These are phyloP conservation scores for Ophiostoma sp. DNA, from an alignment of 2,329 filamentous ascomycete genomes.

Conservation along the genomic window DNA sequence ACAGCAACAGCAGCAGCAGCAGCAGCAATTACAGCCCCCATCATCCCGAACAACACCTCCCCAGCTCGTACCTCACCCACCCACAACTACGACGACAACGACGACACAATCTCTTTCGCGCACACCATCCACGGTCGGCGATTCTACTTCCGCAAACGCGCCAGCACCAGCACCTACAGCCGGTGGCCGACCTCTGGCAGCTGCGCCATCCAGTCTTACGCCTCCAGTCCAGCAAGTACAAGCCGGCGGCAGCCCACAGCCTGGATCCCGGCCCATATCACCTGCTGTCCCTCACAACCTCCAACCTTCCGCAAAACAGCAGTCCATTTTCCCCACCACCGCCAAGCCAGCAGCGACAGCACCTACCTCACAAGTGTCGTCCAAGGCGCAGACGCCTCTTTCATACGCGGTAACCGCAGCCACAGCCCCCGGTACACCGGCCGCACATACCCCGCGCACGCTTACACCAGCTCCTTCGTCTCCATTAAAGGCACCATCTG, in stretches of 20 bases:
- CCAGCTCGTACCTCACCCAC: background rate
- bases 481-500: background rate
- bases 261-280: constrained; percentile 14
- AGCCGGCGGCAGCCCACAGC: background rate
- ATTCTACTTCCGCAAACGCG: background rate
- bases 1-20: constrained; percentile 12
- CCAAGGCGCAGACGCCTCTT: no score
- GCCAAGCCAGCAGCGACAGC: background rate
- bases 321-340: background rate
- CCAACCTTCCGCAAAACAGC: background rate
- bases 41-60: constrained; percentile 11
- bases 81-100: background rate
- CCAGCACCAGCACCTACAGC: background rate
- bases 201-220: background rate
- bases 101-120: background rate
- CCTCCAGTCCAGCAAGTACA: background rate
- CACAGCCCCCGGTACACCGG: background rate
- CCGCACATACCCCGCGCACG: background rate
- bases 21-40: constrained; percentile 1
- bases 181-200: background rate
- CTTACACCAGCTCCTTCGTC: background rate
- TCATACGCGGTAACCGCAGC: background rate
- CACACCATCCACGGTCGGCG: background rate
- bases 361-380: no score
- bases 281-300: constrained; percentile 10